Percentiles rank a stretch among this genome's conserved stretches.
phyloP scores from a whole-genome alignment of 2,329 filamentous ascomycete species.

The Emergomyces orientalis region DNA sequence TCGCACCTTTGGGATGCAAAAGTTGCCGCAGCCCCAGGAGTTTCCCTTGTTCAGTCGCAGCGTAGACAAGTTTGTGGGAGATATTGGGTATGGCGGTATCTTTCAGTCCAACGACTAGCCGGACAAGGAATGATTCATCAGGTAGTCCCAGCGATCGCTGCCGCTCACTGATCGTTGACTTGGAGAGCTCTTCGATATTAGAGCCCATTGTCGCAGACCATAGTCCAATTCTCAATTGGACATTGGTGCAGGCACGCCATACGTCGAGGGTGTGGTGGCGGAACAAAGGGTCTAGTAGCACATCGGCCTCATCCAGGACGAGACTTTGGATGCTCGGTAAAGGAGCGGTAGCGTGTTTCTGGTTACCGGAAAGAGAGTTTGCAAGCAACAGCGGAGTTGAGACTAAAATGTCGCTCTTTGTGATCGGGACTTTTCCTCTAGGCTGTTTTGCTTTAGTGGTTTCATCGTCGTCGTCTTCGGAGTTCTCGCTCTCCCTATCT shows the following conservation, averaged over 20 bases:
- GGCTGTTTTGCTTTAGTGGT: constrained; percentile 20
- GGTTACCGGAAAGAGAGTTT: constrained; percentile 54
- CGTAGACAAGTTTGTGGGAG: constrained; percentile 78
- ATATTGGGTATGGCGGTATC: constrained; percentile 93
- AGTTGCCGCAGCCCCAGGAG: constrained; percentile 84
- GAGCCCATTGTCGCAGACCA: constrained; percentile 98
- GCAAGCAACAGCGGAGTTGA: constrained; percentile 71
- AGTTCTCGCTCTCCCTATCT: constrained; percentile 32
- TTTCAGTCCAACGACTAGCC: constrained; percentile 90
- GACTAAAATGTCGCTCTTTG: constrained; percentile 70
- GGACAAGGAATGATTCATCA: constrained; percentile 51
- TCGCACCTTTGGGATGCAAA: constrained; percentile 61
- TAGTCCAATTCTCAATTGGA: constrained; percentile 63
- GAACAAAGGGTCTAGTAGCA: constrained; percentile 85
- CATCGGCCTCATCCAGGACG: constrained; percentile 88
- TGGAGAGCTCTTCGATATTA: constrained; percentile 71
- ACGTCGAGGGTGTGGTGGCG: constrained; percentile 76
- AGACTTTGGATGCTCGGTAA: constrained; percentile 63
- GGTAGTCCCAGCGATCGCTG: constrained; percentile 32
- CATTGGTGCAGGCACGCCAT: constrained; percentile 68
- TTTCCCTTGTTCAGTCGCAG: constrained; percentile 87
- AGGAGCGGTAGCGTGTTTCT: constrained; percentile 36
- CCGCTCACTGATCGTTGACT: constrained; percentile 54
- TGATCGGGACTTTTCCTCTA: constrained; percentile 40
- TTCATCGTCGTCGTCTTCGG: constrained; percentile 25